Conservation (phyloP, 768 basidiomycete species). For the Xanthoconium stramineum region DNA sequence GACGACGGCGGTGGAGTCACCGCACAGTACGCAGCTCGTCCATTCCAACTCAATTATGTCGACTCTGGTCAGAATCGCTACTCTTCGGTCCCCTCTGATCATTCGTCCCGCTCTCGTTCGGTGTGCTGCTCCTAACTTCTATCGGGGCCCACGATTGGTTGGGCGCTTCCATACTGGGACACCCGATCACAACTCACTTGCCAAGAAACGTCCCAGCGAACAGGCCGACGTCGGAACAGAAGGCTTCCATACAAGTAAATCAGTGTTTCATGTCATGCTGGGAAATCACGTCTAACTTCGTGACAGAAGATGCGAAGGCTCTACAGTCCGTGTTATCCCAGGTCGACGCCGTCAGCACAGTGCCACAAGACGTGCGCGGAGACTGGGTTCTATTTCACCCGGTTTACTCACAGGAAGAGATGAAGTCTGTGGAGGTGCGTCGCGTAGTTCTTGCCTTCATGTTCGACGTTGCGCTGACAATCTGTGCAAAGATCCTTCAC, state of each 20-base stretch:
- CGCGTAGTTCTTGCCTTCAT: background rate
- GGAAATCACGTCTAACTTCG: background rate
- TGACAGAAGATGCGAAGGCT: constrained; percentile 27
- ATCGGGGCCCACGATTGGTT: background rate
- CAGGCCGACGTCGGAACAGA: constrained; percentile 30
- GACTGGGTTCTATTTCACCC: constrained; percentile 95
- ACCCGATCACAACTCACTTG: constrained; percentile 21
- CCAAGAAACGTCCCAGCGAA: constrained; percentile 22
- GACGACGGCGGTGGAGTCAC: background rate
- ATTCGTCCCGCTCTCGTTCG: constrained; percentile 13
- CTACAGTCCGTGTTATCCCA: constrained; percentile 15
- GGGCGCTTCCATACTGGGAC: constrained; percentile 23
- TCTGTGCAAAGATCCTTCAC: constrained; percentile 58
- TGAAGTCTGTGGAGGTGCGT: constrained; percentile 66
- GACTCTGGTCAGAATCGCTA: constrained; percentile 8
- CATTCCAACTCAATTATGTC: constrained; percentile 11
- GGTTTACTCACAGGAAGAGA: constrained; percentile 75
- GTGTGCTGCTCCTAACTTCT: constrained; percentile 4
- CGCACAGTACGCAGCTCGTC: background rate
- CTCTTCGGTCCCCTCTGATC: constrained; percentile 6
- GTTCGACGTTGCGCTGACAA: constrained; percentile 1
- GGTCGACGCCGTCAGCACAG: constrained; percentile 48
- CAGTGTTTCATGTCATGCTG: background rate
- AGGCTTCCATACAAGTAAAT: constrained; percentile 34
- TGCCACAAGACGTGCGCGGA: constrained; percentile 56